Conservation (phyloP, 352 stramenopile genomes). For the Phytophthora crassamura region DNA sequence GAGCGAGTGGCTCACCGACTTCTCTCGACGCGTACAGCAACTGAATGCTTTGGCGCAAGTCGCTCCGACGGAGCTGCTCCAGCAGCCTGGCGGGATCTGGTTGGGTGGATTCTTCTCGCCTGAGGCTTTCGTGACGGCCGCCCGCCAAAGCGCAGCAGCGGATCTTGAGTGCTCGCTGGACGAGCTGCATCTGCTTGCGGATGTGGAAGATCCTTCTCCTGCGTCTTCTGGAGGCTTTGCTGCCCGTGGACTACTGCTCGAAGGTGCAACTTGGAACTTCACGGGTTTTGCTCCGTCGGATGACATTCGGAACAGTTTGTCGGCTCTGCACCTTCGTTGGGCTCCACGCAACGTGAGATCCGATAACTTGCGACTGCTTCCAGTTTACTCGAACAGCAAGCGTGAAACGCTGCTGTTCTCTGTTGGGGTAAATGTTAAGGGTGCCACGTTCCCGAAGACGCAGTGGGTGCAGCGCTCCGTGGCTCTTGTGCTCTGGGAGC, state of each 20-base stretch:
- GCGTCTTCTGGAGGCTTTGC: slow-evolving; percentile 53
- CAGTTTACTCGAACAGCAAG: slow-evolving; percentile 86
- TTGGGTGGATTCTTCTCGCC: slow-evolving; percentile 93
- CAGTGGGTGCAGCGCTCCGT: slow-evolving; percentile 87
- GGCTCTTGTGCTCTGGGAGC: slow-evolving; percentile 83
- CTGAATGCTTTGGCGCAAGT: slow-evolving; percentile 56
- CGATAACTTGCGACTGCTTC: slow-evolving; percentile 59
- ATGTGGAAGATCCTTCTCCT: slow-evolving; percentile 49
- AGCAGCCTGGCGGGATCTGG: slow-evolving; percentile 73
- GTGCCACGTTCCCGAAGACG: slow-evolving; percentile 53
- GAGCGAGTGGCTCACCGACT: slow-evolving; percentile 88
- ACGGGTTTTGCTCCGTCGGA: slow-evolving; percentile 78
- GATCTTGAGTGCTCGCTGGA: slow-evolving; percentile 87
- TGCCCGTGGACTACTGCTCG: slow-evolving; percentile 79
- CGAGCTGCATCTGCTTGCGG: slow-evolving; percentile 83
- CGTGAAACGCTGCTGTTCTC: slow-evolving; percentile 86
- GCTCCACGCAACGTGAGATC: slow-evolving; percentile 25
- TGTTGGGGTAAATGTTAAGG: slow-evolving; percentile 69
- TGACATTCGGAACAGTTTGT: slow-evolving; percentile 75
- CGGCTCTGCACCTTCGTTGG: slow-evolving; percentile 81
- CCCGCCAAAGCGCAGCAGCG: slow-evolving; percentile 88
- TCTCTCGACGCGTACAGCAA: slow-evolving; percentile 77
- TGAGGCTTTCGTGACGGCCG: slow-evolving; percentile 93
- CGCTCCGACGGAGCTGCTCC: slow-evolving; percentile 46
- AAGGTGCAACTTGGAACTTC: slow-evolving; percentile 81